Evolutionary conservation across 228 moss, liverwort and hornwort genomes (phyloP).

Genomic region (Sphagnum magellanicum): DNA sequence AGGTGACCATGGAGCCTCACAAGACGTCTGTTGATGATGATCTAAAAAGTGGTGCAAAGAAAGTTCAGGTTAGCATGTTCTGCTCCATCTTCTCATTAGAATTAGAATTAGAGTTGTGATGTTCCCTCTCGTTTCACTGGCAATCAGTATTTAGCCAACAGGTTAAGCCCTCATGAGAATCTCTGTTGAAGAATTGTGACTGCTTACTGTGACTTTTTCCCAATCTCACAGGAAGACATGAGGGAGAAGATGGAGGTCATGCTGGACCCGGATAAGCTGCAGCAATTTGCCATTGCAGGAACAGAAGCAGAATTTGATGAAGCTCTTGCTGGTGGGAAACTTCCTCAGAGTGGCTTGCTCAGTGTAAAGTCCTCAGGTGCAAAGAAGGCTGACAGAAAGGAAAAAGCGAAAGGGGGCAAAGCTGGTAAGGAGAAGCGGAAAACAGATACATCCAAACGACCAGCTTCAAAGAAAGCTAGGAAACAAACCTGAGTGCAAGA

Average conservation of each 20-base stretch:
- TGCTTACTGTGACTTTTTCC: too few relatives aligned
- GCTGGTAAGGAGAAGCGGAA: constrained; percentile 49
- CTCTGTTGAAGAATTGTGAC: neutral
- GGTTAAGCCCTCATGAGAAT: neutral
- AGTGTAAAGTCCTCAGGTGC: constrained; percentile 61
- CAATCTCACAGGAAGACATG: constrained; percentile 39
- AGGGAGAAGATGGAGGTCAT: constrained; percentile 61
- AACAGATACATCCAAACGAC: constrained; percentile 39
- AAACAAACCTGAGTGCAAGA: constrained; percentile 19
- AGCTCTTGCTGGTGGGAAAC: constrained; percentile 61
- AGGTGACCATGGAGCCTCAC: constrained; percentile 72
- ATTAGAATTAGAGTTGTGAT: too few relatives aligned
- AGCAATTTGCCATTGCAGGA: constrained; percentile 80
- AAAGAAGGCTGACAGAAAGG: constrained; percentile 26
- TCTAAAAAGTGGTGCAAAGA: constrained; percentile 64
- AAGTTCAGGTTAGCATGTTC: constrained; percentile 41
- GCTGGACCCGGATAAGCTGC: constrained; percentile 68
- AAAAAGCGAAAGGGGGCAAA: constrained; percentile 25
- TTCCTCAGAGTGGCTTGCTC: constrained; percentile 61
- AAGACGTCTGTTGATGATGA: constrained; percentile 70
- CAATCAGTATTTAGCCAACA: too few relatives aligned
- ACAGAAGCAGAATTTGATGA: constrained; percentile 85
- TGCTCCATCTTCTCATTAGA: neutral
- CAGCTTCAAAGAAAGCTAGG: constrained; percentile 47
- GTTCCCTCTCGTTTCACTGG: too few relatives aligned